Base-by-base conservation (phyloP, 208 protist genomes). In the Leishmania amazonensis region DNA sequence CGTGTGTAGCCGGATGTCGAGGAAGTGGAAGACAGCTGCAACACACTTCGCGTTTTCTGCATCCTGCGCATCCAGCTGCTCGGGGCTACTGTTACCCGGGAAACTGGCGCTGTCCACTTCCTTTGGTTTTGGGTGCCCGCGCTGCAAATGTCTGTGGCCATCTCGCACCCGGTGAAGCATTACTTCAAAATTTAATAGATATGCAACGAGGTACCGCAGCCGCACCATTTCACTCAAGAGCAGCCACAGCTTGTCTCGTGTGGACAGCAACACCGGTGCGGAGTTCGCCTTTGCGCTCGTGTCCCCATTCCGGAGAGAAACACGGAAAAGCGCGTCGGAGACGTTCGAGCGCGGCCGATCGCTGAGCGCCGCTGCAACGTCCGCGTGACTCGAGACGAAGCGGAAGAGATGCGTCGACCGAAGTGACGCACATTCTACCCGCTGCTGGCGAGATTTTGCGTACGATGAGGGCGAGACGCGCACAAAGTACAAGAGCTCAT, bases 211-310 rank as follows among this genome's bases (percentile, higher is more conserved):
- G 35, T 83, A 24, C 28, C 83, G 83, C 49, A 89, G 76, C 51
- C 83, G 87, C 13, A 45, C 58, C 83, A 89, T 84, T 38, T 87
- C 81, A 31, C 76, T 80, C 51, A 89, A 45, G 9, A 79, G 71
- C 45, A 76, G 57, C 81, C 83, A 85, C 72, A 89, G 58, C 76
- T 62, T 62, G 28, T 81, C 82, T 9, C 77, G 62, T 5, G 72
- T 78, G 31, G 79, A 78, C 15, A 60, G 71, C 11, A 31, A 15
- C 19, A 21, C 28, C 2, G 19, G 72, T 49, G 28, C 47, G 54
- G 11, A 13, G n/a, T 2, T 53, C 7, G 9, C 13, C 65, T 11
- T 38, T 5, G 7, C 70, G 17, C 42, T 8, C 31, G n/a, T n/a
- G 13, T 71, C 19, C 4, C 42, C 42, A 1, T 51, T 47, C 42